A percentile compares a stretch with the other conserved stretches of the same genome.
Evolutionary conservation across 1,139 yeast genomes (phyloP).

Genomic region (Candida tropicalis): DNA sequence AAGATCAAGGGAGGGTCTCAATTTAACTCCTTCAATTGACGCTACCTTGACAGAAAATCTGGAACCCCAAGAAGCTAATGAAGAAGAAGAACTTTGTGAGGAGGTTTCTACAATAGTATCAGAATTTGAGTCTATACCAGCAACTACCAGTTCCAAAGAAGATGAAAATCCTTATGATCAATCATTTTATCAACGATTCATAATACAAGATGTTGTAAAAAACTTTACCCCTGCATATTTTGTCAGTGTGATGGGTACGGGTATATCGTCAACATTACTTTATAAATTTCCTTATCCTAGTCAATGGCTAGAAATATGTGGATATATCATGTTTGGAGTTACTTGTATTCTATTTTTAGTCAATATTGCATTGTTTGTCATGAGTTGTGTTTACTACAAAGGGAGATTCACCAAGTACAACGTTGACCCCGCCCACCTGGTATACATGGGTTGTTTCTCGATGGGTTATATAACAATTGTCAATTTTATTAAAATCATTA

Average conservation of each 20-base stretch:
- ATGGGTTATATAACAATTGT: slow-evolving; percentile 77
- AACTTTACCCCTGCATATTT: slow-evolving; percentile 63
- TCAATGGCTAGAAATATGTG: slow-evolving; percentile 59
- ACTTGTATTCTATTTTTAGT: slow-evolving; percentile 53
- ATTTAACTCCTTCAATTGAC: no score
- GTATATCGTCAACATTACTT: slow-evolving; percentile 64
- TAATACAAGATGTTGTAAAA: slow-evolving; percentile 22
- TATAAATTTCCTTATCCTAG: slow-evolving; percentile 67
- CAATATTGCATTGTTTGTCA: slow-evolving; percentile 15
- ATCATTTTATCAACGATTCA: slow-evolving; percentile 12
- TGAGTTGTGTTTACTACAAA: slow-evolving; percentile 38
- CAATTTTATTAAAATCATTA: slow-evolving; percentile 49
- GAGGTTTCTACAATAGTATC: no score
- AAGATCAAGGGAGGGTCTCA: no score
- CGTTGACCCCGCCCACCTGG: slow-evolving; percentile 49
- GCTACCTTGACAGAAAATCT: no score
- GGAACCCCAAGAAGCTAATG: no score
- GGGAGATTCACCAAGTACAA: slow-evolving; percentile 36
- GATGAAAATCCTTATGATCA: background rate
- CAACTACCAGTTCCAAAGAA: background rate
- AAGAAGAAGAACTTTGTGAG: no score
- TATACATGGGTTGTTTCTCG: slow-evolving; percentile 74
- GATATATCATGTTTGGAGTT: slow-evolving; percentile 57
- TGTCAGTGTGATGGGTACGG: slow-evolving; percentile 83
- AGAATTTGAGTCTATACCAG: no score